Conservation (phyloP, 2,329 filamentous ascomycete genomes). For the Colletotrichum costaricense region DNA sequence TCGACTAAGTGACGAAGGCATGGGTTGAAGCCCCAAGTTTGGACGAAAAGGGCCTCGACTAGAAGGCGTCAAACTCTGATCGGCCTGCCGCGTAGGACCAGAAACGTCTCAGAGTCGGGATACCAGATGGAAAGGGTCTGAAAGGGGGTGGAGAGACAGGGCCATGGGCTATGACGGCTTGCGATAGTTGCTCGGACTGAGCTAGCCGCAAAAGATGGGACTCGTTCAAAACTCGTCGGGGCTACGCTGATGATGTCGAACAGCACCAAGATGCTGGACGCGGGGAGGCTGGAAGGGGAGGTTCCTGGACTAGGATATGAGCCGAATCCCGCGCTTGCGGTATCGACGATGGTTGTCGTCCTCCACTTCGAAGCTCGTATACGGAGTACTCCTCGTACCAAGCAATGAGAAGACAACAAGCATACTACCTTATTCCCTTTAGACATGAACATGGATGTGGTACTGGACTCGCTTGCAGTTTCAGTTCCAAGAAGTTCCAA, state of each 20-base stretch:
- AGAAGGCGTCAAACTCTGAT: conserved; percentile 19
- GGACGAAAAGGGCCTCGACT: conserved; percentile 23
- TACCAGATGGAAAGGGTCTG: conserved; percentile 16
- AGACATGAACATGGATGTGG: not conserved
- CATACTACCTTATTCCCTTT: conserved; percentile 21
- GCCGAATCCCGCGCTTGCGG: conserved; percentile 5
- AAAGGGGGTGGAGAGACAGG: conserved; percentile 16
- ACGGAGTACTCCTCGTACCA: no score
- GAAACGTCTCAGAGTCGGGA: conserved; percentile 30
- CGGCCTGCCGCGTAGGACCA: conserved; percentile 22
- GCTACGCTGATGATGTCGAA: conserved; percentile 5
- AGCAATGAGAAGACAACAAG: not conserved
- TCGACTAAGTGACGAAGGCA: not conserved
- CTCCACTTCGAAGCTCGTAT: not conserved
- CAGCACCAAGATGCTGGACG: not conserved
- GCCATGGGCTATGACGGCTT: conserved; percentile 24
- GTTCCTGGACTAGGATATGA: not conserved
- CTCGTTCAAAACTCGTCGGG: conserved; percentile 11
- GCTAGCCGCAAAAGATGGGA: conserved; percentile 21
- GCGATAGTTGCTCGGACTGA: conserved; percentile 23
- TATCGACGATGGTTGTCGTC: not conserved
- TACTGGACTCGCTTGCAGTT: conserved; percentile 27
- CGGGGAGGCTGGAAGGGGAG: conserved; percentile 1
- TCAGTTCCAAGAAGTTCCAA: conserved; percentile 23
- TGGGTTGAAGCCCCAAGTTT: conserved; percentile 19